phyloP scores from a whole-genome alignment of 202 grass and related monocot species.

The Panicum virgatum region DNA sequence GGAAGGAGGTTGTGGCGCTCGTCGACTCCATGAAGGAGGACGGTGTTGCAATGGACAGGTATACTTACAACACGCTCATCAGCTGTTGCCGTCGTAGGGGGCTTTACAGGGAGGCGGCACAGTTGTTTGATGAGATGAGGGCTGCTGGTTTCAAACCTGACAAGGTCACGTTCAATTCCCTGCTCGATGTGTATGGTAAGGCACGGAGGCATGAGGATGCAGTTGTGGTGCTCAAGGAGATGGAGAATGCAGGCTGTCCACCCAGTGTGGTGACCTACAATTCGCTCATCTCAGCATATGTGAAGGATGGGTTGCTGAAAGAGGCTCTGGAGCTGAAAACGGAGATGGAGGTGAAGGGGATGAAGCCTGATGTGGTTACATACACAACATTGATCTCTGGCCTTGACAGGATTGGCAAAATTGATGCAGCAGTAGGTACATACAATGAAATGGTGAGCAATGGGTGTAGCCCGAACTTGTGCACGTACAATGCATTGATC shows the following conservation, averaged over 20 bases:
- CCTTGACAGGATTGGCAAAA: slow-evolving; percentile 72
- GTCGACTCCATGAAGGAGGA: slow-evolving; percentile 71
- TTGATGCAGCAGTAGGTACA: slow-evolving; percentile 54
- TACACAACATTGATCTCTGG: slow-evolving; percentile 89
- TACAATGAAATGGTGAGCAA: slow-evolving; percentile 71
- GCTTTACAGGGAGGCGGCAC: slow-evolving; percentile 54
- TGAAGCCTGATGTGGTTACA: slow-evolving; percentile 78
- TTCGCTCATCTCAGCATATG: slow-evolving; percentile 70
- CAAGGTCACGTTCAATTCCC: slow-evolving; percentile 78
- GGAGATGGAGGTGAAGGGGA: slow-evolving; percentile 74
- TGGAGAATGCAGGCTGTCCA: slow-evolving; percentile 61
- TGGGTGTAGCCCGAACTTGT: slow-evolving; percentile 73
- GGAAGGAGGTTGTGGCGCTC: slow-evolving; percentile 62
- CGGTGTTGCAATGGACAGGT: slow-evolving; percentile 58
- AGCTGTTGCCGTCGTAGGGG: slow-evolving; percentile 70
- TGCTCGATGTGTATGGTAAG: slow-evolving; percentile 89
- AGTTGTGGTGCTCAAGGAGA: slow-evolving; percentile 59
- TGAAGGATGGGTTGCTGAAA: slow-evolving; percentile 71
- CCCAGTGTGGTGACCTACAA: slow-evolving; percentile 78
- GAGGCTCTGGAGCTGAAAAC: slow-evolving; percentile 65
- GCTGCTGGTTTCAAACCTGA: slow-evolving; percentile 62
- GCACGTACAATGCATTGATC: slow-evolving; percentile 85
- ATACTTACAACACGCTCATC: slow-evolving; percentile 89
- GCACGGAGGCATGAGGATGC: slow-evolving; percentile 62
- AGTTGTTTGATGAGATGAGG: slow-evolving; percentile 78